Evolutionary conservation across 345 rosid genomes (phyloP).

Genomic region (Gossypium anomalum): DNA sequence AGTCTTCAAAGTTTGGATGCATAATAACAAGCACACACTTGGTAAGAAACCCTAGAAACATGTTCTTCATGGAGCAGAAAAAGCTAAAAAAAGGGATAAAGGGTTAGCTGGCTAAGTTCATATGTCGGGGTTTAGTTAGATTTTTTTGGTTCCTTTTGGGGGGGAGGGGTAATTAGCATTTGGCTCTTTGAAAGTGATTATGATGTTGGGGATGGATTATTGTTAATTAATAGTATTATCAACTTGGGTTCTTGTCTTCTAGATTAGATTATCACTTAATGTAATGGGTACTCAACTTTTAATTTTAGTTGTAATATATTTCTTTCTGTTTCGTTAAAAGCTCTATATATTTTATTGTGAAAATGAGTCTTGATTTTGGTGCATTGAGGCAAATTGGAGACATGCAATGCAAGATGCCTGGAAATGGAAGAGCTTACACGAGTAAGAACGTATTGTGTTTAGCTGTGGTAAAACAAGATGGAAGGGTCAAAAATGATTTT

Average conservation of each 20-base stretch:
- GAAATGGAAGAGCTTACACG: not conserved
- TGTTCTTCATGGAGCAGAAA: not conserved
- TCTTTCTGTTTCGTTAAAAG: not conserved
- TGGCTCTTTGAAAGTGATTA: conserved; percentile 4
- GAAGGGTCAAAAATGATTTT: not conserved
- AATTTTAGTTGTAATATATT: not conserved
- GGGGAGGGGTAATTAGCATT: not conserved
- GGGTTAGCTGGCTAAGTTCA: not conserved
- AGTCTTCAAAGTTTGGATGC: conserved; percentile 93
- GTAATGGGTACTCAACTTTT: conserved; percentile 20
- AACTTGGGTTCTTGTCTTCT: not conserved
- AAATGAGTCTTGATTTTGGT: conserved; percentile 1
- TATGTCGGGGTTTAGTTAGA: conserved; percentile 12
- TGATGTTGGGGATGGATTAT: conserved; percentile 19
- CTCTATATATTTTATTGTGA: not conserved
- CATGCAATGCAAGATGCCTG: not conserved
- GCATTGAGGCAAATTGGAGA: not conserved
- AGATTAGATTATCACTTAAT: conserved; percentile 18
- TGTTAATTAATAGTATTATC: not conserved
- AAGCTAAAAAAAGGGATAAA: not conserved
- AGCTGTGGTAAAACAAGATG: not conserved
- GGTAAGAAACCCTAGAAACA: conserved; percentile 75
- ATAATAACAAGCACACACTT: conserved; percentile 79
- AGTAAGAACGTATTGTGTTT: not conserved
- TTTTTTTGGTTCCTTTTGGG: conserved; percentile 6